Evolutionary conservation across 169 alveolate genomes (phyloP), one percentile per base, ranked within the genome.

Genomic region (Plasmodium sp.): DNA sequence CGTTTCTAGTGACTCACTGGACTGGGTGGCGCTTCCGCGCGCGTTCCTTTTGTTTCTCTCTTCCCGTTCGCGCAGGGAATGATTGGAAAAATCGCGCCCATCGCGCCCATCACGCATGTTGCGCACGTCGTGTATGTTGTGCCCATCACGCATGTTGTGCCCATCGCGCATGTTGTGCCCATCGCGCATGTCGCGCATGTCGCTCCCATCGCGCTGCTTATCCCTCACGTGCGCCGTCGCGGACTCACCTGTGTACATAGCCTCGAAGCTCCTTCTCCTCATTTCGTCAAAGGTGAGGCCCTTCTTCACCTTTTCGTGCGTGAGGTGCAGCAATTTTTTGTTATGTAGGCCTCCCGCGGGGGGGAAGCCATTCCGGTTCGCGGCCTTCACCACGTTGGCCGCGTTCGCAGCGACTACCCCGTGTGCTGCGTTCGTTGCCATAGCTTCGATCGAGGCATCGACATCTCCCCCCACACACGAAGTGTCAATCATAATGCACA

Each of bases 201-300:
- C 79, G 18, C 18, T 5, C 67, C 33, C n/a, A 5, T 84, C 84
- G n/a, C 27, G 48, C 7, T 73, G 74, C 27, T 3, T 33, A 18
- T 84, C 48, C 62, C 14, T 45, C 27, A 83, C 18, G 12, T 56
- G 41, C 12, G 12, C 16, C 1, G 62, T 39, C 14, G 36, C n/a
- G 16, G 22, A 39, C 43, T 41, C 31, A 62, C 45, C 39, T n/a
- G 16, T n/a, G 41, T 83, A 27, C 67, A 83, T 1, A 22, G 73
- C 34, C 73, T 85, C 93, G 48, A 75, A 85, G 27, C 93, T 85
- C 33, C 48, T 85, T 85, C 93, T 85, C 71, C 71, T 85, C 93
- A 85, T 85, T 58, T 58, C 86, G 14, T 85, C 86, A 16, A 85
- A 75, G 5, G 84, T 85, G 22, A 85, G 71, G 14, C 93, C 93